phyloP scores from a whole-genome alignment of 2,329 filamentous ascomycete genomes.

The Phaeosphaeria sp. region DNA sequence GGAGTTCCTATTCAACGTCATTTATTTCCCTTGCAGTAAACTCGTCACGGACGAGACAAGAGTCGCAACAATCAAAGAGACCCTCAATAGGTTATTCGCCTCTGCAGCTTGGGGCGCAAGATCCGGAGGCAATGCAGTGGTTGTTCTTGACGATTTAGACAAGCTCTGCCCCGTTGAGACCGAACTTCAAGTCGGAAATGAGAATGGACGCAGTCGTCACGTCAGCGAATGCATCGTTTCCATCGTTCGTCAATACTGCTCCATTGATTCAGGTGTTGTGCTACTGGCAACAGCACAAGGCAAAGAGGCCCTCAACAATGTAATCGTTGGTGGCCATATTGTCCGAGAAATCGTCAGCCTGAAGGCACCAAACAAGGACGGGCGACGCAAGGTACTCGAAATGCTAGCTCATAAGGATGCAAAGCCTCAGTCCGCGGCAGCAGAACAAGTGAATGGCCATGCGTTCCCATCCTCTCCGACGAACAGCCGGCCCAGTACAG shows the following conservation, averaged over 20 bases:
- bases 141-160: slow-evolving; percentile 92
- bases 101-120: slow-evolving; percentile 89
- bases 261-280: slow-evolving; percentile 78
- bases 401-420: slow-evolving; percentile 66
- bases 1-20: slow-evolving; percentile 78
- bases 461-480: slow-evolving; percentile 52
- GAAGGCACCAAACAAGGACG: slow-evolving; percentile 92
- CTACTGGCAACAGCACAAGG: slow-evolving; percentile 88
- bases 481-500: slow-evolving; percentile 54
- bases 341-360: slow-evolving; percentile 89
- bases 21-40: slow-evolving; percentile 85
- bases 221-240: slow-evolving; percentile 88
- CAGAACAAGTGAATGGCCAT: slow-evolving; percentile 33
- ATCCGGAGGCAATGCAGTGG: slow-evolving; percentile 80
- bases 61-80: slow-evolving; percentile 90
- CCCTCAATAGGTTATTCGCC: slow-evolving; percentile 82
- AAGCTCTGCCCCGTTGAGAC: slow-evolving; percentile 92
- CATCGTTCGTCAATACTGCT: slow-evolving; percentile 84
- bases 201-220: slow-evolving; percentile 91
- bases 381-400: slow-evolving; percentile 81
- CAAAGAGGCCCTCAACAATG: slow-evolving; percentile 90
- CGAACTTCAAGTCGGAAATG: slow-evolving; percentile 89
- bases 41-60: slow-evolving; percentile 90
- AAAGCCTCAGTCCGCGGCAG: slow-evolving; percentile 31
- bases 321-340: slow-evolving; percentile 89